Base-by-base conservation (phyloP, 2,329 filamentous ascomycete genomes). In the Pseudogymnoascus sp. region DNA sequence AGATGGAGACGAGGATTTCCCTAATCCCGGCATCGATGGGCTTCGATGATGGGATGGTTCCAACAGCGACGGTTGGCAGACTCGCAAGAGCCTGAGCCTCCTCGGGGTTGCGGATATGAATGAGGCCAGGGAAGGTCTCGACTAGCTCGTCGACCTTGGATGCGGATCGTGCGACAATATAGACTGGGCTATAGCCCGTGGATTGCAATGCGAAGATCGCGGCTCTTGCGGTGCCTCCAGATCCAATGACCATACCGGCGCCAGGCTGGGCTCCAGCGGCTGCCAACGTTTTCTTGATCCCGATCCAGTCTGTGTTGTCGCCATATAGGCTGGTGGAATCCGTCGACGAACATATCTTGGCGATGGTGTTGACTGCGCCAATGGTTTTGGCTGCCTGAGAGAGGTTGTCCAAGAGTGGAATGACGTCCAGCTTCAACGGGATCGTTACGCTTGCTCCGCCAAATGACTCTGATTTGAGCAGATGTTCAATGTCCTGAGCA, bases 401-500 rank as follows among this genome's bases (percentile, higher is more conserved):
- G 64, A 97, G 80, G 62, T 88, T 85, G 72, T 97, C 92, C 13
- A 99, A 79, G 4, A 93, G 76, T 0, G 84, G 81, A 77, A 96
- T 91, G 64, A 97, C 86, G 69, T 96, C 91, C 31, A 95, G 80
- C 78, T 99, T 99, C 62, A 99, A 80, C 0, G 95, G 95, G 61
- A 99, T 97, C 0, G 95, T 99, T 53, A 99, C 91, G 2, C 92
- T 97, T 2, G 91, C 93, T 64, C 95, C 95, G 6, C 95, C 95
- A 72, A 99, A 99, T 68, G 88, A 81, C 1, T 87, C 78, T 1
- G 85, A 78, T 6, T 83, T 84, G 64, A 99, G 87, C 60, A 91
- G 76, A 2, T 83, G 77, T 67, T 80, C 78, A 3, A 96, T 79
- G 37, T 88, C 81, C 59, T 78, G 75, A 8, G 80, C 83, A 31